Conservation (phyloP, 2,329 filamentous ascomycete species). For the Teratosphaeria epicoccoides region DNA sequence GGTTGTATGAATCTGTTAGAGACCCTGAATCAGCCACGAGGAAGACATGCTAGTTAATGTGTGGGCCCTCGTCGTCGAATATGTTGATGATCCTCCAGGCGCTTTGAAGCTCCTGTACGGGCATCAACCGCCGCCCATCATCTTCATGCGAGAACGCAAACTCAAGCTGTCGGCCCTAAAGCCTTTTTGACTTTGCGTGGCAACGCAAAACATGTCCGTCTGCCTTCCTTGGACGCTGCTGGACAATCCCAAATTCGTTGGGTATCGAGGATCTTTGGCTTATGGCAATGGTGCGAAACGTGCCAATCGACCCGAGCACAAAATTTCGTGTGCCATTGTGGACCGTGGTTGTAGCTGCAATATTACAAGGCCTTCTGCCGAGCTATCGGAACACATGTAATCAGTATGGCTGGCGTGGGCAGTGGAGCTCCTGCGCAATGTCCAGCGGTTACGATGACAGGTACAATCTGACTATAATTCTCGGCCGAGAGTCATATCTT, state of each 20-base stretch:
- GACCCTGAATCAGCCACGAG: constrained; percentile 32
- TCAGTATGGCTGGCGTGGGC: background rate
- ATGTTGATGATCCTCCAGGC: background rate
- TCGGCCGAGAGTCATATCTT: too few species aligned
- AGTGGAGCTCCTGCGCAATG: background rate
- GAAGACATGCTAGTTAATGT: constrained; percentile 21
- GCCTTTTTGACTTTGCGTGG: background rate
- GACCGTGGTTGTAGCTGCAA: background rate
- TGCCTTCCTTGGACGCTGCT: too few species aligned
- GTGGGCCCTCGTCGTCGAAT: constrained; percentile 8
- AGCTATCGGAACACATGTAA: background rate
- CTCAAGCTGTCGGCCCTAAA: background rate
- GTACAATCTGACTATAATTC: background rate
- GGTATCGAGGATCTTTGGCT: too few species aligned
- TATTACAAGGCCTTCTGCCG: background rate
- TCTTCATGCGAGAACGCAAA: too few species aligned
- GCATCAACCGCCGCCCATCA: too few species aligned
- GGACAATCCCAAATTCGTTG: too few species aligned
- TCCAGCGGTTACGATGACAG: background rate
- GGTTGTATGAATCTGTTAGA: constrained; percentile 30
- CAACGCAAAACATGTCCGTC: background rate
- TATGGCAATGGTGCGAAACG: too few species aligned
- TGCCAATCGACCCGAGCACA: too few species aligned
- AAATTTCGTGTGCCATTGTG: background rate
- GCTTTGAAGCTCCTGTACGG: background rate